Base-by-base conservation (phyloP, 371 early-diverging fungal species). In the Mortierella sp. region DNA sequence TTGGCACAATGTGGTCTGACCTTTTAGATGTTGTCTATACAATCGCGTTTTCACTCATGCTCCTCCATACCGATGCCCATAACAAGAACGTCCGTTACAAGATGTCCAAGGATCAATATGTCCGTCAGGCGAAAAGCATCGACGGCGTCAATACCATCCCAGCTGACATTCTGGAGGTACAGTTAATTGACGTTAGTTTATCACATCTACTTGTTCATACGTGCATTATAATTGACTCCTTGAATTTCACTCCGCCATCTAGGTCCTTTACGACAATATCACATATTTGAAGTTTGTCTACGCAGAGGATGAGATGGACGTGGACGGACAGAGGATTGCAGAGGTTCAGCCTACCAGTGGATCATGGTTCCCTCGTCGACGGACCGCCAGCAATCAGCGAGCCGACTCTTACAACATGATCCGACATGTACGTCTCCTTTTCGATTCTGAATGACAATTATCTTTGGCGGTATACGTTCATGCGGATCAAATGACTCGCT, bases 11-110 rank as follows among this genome's bases (percentile, higher is more conserved):
- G 29, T 35, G 44, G 8, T 27, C 35, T 21, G 68, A 24, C 21
- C 56, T 24, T 48, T 32, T 75, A 94, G 96, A 96, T 78, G 89
- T 91, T n/a, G 93, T 94, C 41, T 96, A 96, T 83, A 92, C 96
- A 18, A 89, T 97, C 35, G 91, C 97, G 5, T 98, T 96, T 87
- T 95, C 97, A 1, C 89, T 99, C 24, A 89, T 98, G 79, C 88
- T 97, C 73, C 92, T 98, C 41, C 97, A 98, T 89, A 97, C 98
- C 6, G 98, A 98, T 84, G 95, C 97, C 29, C 97, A 98, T 88
- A 97, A 97, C 87, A 96, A 95, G 80, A 93, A 93, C 78, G 93
- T 96, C 24, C 92, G 92, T 51, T 93, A 92, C 76, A 98, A 97
- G 87, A 97, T 97, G 93, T 92, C 93, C 70, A 95, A 95, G 88